Conservation (phyloP, 2,329 filamentous ascomycete genomes). For the Aspergillus tamarii region DNA sequence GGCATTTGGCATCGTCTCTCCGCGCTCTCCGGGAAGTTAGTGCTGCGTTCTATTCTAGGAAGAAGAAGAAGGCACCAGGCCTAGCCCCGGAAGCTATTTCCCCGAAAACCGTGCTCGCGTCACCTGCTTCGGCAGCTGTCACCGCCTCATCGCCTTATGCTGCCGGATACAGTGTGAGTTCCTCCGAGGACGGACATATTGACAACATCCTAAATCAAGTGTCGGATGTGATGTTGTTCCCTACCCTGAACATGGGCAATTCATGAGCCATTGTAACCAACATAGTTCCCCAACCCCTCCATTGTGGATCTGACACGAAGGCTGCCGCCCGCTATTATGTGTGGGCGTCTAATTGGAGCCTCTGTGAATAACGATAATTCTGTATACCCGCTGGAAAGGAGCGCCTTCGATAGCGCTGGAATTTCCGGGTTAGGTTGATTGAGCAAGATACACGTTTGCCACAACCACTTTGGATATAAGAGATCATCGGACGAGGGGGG, state of each 20-base stretch:
- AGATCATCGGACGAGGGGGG: neutral
- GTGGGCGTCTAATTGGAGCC: neutral
- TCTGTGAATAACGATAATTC: neutral
- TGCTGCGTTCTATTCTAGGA: constrained; percentile 28
- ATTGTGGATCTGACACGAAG: neutral
- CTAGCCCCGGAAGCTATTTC: constrained; percentile 16
- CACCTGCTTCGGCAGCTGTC: constrained; percentile 14
- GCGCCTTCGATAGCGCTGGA: neutral
- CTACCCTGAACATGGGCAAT: constrained; percentile 30
- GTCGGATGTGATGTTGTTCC: constrained; percentile 41
- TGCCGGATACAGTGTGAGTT: constrained; percentile 11
- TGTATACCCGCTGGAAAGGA: neutral
- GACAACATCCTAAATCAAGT: constrained; percentile 37
- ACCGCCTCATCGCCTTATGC: constrained; percentile 12
- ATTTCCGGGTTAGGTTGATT: neutral
- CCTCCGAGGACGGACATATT: constrained; percentile 31
- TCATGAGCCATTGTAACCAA: constrained; percentile 11
- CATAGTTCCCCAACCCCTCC: neutral
- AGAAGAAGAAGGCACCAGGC: constrained; percentile 6
- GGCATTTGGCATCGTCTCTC: constrained; percentile 37
- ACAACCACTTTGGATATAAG: neutral
- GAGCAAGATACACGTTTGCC: neutral
- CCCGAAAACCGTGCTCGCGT: constrained; percentile 14
- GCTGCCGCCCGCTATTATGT: neutral
- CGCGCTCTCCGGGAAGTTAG: constrained; percentile 37